Evolutionary conservation across 768 basidiomycete species (phyloP), one percentile per base, ranked within the genome.

Genomic region (Rhodotorula paludigena): DNA sequence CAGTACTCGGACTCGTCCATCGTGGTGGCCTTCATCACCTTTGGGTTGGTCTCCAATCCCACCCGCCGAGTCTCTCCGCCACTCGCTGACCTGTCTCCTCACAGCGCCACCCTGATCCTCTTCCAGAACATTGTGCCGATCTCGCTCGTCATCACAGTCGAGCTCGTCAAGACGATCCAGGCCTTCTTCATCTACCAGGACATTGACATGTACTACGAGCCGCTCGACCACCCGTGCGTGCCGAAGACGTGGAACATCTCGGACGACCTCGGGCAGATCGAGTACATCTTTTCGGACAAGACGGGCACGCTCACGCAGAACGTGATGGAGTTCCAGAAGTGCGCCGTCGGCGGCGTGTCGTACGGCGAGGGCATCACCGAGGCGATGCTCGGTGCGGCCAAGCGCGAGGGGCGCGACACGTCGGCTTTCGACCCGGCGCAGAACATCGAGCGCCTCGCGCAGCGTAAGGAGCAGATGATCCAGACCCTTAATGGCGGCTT

Each of bases 41-140:
- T 96, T 76, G 89, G 85, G 92, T 96, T 80, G 66, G 91, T 12
- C 38, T 25, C 9, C 5, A 2, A 0, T 23, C 11, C 14, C n/a
- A 11, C 45, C 23, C 3, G 18, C 12, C 85, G 23, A 45, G 10
- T 15, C 12, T 36, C 28, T 21, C 2, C 12, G 49, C 8, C 30
- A 8, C n/a, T 32, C 20, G 20, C 36, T 55, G 53, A 53, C 51
- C 39, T 21, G 11, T 21, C 1, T 42, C 68, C 33, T 65, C 25
- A 28, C 74, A 96, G 92, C 35, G 90, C 92, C 3, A 89, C 88
- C 77, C 84, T 99, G 47, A 90, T 98, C 77, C 89, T 90, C 5
- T 97, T 98, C 82, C 93, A 97, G 80, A 97, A 97, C 78, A 90
- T 98, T 69, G 87, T 98, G 9, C 94, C 94, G 5, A 98, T 98